Base-by-base conservation (phyloP, 306 rosid species). In the Acmispon strigosus region DNA sequence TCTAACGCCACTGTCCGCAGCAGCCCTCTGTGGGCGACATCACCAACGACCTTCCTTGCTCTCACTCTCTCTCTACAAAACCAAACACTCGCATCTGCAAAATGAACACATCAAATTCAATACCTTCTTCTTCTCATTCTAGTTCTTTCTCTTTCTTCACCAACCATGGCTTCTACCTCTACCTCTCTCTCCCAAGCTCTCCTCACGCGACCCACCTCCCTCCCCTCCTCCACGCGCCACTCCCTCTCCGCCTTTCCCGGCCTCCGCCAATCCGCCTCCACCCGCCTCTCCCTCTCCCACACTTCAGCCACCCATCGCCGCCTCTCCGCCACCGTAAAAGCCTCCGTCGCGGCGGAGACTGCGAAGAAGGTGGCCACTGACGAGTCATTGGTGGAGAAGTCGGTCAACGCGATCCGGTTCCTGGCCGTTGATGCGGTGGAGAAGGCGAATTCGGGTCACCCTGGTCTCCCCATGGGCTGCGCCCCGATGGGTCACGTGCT, bases 381-480 rank as follows among this genome's bases (percentile, higher is more conserved):
- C 2, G 49, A 68, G 0, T 76, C 96, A 3, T 64, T 94, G 29
- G 84, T 91, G 0, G 99, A 89, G 20, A 91, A 94, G 67, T 94
- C 99, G 63, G 63, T 94, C 27, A 94, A 94, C 84, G 84, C 97
- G 82, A 94, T 94, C 86, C 90, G 99, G 2, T 94, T 94, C 75
- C 62, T 94, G 22, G 83, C 99, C 0, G 59, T 94, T 34, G 99
- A 90, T 66, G 85, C 99, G 0, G 99, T 90, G 0, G 99, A 94
- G 82, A 94, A 91, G 76, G 99, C 99, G 0, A 94, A 86, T 43
- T 91, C 97, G 41, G 99, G 99, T 24, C 99, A 94, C 72, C 99
- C 97, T 24, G 99, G 99, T 42, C 27, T 94, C 18, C 99, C 99
- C 14, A 94, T 94, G 99, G 99, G 99, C 0, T 94, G 99, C 56